Conservation (phyloP, 805 yeast species). For the Middelhovenomyces tepae region DNA sequence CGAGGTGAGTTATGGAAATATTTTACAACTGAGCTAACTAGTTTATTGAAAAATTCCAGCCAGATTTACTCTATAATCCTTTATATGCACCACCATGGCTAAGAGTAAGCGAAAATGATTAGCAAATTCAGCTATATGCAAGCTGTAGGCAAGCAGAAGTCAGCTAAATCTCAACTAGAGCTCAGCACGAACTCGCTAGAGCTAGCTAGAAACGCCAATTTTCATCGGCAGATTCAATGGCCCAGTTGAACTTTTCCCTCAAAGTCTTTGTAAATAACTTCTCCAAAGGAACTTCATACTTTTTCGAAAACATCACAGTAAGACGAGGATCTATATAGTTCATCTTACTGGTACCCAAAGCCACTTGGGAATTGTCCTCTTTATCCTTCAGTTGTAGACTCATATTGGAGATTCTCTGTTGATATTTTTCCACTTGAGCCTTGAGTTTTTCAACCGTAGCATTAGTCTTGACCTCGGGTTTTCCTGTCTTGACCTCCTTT, state of each 20-base stretch:
- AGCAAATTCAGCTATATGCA: too few relatives aligned
- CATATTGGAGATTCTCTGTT: constrained; percentile 59
- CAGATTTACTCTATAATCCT: constrained; percentile 42
- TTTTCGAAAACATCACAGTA: constrained; percentile 81
- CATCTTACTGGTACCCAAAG: constrained; percentile 86
- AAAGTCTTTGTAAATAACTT: constrained; percentile 84
- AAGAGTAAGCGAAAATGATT: too few relatives aligned
- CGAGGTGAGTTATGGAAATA: constrained; percentile 36
- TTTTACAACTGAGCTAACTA: constrained; percentile 8
- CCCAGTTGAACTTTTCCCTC: constrained; percentile 92
- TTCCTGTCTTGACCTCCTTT: constrained; percentile 50
- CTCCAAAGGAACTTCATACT: constrained; percentile 81
- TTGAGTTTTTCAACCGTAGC: constrained; percentile 61
- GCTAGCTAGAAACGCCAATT: constrained; percentile 67
- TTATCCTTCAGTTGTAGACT: constrained; percentile 76
- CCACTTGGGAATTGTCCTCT: constrained; percentile 89
- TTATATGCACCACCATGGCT: constrained; percentile 58
- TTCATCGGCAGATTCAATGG: constrained; percentile 81
- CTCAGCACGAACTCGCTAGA: too few relatives aligned
- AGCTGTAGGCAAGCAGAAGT: too few relatives aligned
- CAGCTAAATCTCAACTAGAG: too few relatives aligned
- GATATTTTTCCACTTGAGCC: constrained; percentile 61
- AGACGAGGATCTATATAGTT: constrained; percentile 93
- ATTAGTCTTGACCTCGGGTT: constrained; percentile 39
- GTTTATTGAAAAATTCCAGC: constrained; percentile 76